Conservation (phyloP, 768 basidiomycete genomes). For the Rhodotorula babjevae region DNA sequence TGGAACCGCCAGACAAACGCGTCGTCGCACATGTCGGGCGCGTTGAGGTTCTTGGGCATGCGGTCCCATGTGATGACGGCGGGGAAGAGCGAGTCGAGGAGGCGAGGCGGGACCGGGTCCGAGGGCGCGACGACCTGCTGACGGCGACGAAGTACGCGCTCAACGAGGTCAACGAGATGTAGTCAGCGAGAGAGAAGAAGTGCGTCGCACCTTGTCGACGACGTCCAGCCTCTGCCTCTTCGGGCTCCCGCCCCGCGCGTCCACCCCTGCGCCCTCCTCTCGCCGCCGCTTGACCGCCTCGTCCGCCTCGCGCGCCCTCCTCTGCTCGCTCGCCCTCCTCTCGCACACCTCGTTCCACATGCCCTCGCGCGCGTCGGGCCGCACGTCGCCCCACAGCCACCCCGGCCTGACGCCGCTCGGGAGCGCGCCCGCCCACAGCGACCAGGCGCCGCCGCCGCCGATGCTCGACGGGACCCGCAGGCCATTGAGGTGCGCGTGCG, state of each 20-base stretch:
- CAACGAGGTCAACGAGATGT: no score
- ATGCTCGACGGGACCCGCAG: not conserved
- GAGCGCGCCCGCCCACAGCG: not conserved
- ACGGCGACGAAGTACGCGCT: no score
- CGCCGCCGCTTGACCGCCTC: not conserved
- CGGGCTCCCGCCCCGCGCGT: not conserved
- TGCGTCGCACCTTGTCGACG: not conserved
- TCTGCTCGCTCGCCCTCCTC: not conserved
- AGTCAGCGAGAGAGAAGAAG: not conserved
- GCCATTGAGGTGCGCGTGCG: not conserved
- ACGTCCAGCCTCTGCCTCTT: not conserved
- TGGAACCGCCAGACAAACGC: not conserved
- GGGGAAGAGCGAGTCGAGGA: not conserved
- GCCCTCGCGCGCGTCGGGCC: not conserved
- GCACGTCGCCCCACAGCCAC: slow-evolving; percentile 11
- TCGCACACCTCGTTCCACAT: not conserved
- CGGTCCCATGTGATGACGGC: not conserved
- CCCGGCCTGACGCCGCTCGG: not conserved
- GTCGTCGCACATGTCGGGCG: not conserved
- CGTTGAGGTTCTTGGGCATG: not conserved
- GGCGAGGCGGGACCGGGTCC: not conserved
- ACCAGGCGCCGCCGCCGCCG: not conserved
- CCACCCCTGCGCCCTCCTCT: not conserved
- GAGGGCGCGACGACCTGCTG: not conserved
- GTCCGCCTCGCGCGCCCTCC: not conserved